A percentile compares a stretch with the other conserved stretches of the same genome.
Evolutionary conservation across 805 yeast genomes (phyloP).

Genomic region (Peterozyma xylosa): DNA sequence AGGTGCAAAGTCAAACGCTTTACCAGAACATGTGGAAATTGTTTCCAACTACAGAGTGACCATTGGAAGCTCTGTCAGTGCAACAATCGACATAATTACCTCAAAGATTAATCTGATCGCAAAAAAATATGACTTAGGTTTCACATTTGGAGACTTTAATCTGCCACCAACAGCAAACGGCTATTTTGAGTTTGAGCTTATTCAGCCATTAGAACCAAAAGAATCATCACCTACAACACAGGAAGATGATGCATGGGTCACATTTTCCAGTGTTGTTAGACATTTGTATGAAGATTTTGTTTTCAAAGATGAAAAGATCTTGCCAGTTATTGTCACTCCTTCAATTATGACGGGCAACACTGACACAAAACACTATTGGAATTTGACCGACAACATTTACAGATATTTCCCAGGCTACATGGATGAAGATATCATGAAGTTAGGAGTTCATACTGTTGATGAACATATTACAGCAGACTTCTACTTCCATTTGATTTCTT

Average conservation of each 20-base stretch:
- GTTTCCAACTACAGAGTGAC: conserved; percentile 56
- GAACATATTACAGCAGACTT: conserved; percentile 43
- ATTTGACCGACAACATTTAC: conserved; percentile 44
- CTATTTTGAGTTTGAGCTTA: conserved; percentile 13
- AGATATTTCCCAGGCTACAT: conserved; percentile 43
- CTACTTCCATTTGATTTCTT: conserved; percentile 50
- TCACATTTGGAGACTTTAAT: conserved; percentile 24
- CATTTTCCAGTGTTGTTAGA: conserved; percentile 45
- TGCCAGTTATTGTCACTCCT: conserved; percentile 33
- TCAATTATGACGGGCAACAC: conserved; percentile 52
- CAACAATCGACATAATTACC: no score
- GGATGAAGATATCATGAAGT: conserved; percentile 14
- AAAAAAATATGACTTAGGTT: conserved; percentile 37
- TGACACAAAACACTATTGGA: conserved; percentile 55
- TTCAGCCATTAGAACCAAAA: conserved; percentile 25
- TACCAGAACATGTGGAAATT: conserved; percentile 54
- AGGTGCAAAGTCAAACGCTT: conserved; percentile 66
- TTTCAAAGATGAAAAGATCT: conserved; percentile 17
- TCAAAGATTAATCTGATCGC: conserved; percentile 25
- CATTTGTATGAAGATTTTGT: conserved; percentile 46
- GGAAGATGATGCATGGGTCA: conserved; percentile 24
- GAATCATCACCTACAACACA: conserved; percentile 28
- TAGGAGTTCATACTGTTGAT: conserved; percentile 51
- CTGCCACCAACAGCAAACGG: conserved; percentile 16
- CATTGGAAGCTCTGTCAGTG: conserved; percentile 25